These are phyloP conservation scores for Mrakia hoshinonis DNA, from an alignment of 768 basidiomycete species.

Conservation along the genomic window DNA sequence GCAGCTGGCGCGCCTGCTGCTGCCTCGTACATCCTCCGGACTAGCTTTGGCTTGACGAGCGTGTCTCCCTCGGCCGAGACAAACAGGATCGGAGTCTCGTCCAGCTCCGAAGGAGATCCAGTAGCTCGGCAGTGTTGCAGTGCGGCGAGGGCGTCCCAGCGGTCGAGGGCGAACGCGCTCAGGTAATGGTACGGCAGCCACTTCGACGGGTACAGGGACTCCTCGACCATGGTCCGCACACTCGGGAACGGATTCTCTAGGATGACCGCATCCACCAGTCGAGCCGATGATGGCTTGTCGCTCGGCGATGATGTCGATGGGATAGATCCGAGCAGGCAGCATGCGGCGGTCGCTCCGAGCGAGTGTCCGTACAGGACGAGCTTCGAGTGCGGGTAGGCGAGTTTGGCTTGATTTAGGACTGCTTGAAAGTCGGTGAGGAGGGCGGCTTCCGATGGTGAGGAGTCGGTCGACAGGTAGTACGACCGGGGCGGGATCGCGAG, in stretches of 20 bases:
- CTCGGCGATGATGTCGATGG: not conserved
- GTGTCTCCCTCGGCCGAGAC: conserved; percentile 44
- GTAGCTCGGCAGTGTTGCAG: conserved; percentile 32
- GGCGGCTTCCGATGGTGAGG: conserved; percentile 43
- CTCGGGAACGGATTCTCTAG: conserved; percentile 51
- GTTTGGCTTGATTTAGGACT: conserved; percentile 39
- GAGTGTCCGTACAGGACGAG: conserved; percentile 49
- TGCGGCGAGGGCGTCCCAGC: conserved; percentile 46
- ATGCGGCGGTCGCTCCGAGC: conserved; percentile 46
- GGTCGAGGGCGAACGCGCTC: conserved; percentile 45
- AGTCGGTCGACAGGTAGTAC: conserved; percentile 47
- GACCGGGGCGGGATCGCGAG: conserved; percentile 48
- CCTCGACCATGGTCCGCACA: conserved; percentile 46
- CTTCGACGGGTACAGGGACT: conserved; percentile 44
- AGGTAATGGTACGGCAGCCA: conserved; percentile 51
- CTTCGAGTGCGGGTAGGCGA: conserved; percentile 39
- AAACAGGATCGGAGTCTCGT: conserved; percentile 27
- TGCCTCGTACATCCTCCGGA: conserved; percentile 36
- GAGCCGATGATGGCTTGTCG: not conserved
- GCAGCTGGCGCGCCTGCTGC: not conserved
- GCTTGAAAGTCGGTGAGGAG: conserved; percentile 45
- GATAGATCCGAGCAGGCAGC: conserved; percentile 41
- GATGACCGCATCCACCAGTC: conserved; percentile 41
- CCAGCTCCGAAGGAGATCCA: conserved; percentile 41
- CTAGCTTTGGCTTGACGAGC: conserved; percentile 46